Evolutionary conservation across 345 rosid genomes (phyloP).

Genomic region (Citrus maxima): DNA sequence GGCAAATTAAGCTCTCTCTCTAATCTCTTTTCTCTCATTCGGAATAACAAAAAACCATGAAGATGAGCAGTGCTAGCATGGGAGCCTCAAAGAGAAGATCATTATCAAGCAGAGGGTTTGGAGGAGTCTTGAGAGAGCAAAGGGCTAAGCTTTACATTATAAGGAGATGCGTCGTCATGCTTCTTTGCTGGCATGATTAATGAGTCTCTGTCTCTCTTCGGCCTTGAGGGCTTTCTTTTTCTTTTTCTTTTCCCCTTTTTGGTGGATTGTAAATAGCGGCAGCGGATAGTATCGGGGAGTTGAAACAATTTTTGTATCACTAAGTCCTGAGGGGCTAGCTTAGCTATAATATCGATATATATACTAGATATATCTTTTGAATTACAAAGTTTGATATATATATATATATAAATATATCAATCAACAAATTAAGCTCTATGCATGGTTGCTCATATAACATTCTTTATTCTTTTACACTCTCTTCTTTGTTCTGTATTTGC

Average conservation of each 20-base stretch:
- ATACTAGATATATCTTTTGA: constrained; percentile 8
- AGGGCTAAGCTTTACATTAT: constrained; percentile 82
- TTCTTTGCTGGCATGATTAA: constrained; percentile 80
- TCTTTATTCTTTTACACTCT: background rate
- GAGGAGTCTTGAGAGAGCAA: constrained; percentile 73
- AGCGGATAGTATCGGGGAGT: constrained; percentile 12
- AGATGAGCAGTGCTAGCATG: constrained; percentile 43
- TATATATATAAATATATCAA: background rate
- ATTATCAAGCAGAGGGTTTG: constrained; percentile 59
- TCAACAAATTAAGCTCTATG: background rate
- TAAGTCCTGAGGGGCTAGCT: constrained; percentile 12
- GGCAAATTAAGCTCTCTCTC: background rate
- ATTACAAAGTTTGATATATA: background rate
- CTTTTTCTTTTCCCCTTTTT: background rate
- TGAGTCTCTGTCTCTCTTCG: too few species aligned
- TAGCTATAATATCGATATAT: background rate
- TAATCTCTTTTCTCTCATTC: background rate
- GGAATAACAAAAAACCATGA: constrained; percentile 30
- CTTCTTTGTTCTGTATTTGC: background rate
- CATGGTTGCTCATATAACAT: background rate
- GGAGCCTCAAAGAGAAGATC: constrained; percentile 66
- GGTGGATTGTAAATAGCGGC: constrained; percentile 41
- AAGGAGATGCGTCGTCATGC: constrained; percentile 84
- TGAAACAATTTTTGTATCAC: constrained; percentile 25
- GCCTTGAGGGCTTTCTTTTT: background rate